Evolutionary conservation across 2,329 filamentous ascomycete genomes (phyloP), one percentile per base, ranked within the genome.

Genomic region (Biscogniauxia marginata): DNA sequence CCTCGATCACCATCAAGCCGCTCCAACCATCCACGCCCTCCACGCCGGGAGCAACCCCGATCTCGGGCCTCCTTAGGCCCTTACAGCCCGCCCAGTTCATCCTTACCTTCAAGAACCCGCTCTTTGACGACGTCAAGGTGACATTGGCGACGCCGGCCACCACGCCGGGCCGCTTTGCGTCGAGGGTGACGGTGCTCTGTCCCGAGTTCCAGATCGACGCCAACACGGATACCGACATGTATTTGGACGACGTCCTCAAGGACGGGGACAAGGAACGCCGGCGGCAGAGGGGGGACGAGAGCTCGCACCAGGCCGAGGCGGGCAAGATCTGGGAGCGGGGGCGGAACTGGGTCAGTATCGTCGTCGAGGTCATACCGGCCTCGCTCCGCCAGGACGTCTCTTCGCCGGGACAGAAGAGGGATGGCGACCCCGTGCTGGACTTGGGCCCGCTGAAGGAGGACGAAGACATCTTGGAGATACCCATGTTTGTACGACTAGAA

Each of bases 281-380:
- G 70, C 71, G 70, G 70, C 71, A 69, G 63, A 69, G 67, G 13
- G 73, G 73, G 21, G 64, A 75, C 66, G 69, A 68, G 61, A 65
- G 77, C 69, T 46, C 70, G 50, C 82, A 85, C 49, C 86, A 85
- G 68, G 84, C 90, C 16, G 92, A 96, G 72, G 90, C 90, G 0
- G 95, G 93, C 52, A 98, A 98, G 74, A 87, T 98, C n/a, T 99
- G 91, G 90, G 93, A 97, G 61, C 84, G 88, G 53, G 93, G 93
- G 0, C 82, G 93, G 34, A 99, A 98, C 72, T 97, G 93, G 90
- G 95, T 95, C 16, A 95, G 88, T 63, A 91, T 99, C 9, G 90
- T 97, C 19, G 80, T 99, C 22, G 95, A 99, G 71, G 88, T 99
- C 13, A 84, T 97, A 0, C 84, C 93, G 1, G 78, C 84, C 0